Evolutionary conservation across 202 grass and related monocot species (phyloP).

Genomic region (Elaeis oleifera): DNA sequence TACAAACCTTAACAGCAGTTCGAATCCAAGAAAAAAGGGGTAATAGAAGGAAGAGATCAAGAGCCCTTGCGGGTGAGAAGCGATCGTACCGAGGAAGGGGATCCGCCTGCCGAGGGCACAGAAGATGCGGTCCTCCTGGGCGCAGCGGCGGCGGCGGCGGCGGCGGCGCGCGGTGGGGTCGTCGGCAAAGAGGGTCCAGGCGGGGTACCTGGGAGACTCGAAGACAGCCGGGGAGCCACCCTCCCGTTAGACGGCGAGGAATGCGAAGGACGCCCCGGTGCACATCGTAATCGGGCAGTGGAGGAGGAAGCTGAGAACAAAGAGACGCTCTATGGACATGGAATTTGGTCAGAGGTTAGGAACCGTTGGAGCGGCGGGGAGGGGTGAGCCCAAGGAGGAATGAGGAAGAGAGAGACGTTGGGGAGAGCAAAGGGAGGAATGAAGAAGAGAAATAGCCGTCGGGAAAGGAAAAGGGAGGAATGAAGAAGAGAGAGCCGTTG

Average conservation of each 20-base stretch:
- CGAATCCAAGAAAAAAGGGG: constrained; percentile 10
- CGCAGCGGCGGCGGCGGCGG: constrained; percentile 23
- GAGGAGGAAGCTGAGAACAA: constrained; percentile 1
- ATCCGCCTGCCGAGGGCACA: constrained; percentile 75
- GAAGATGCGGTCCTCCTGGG: constrained; percentile 73
- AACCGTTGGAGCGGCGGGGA: too few species aligned
- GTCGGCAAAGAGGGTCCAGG: constrained; percentile 50
- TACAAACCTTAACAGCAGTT: background rate
- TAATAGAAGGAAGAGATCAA: too few species aligned
- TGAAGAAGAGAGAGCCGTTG: too few species aligned
- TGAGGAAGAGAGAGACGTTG: too few species aligned
- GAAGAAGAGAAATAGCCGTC: too few species aligned
- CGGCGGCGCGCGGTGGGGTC: constrained; percentile 21
- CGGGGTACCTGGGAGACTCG: constrained; percentile 64
- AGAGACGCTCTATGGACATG: constrained; percentile 8
- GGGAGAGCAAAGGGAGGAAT: too few species aligned
- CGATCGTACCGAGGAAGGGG: constrained; percentile 50
- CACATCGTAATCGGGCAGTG: constrained; percentile 3
- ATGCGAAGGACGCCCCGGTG: constrained; percentile 50
- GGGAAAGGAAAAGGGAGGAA: too few species aligned
- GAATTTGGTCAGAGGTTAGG: background rate
- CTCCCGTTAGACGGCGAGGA: constrained; percentile 69
- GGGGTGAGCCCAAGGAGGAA: background rate
- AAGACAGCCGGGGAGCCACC: constrained; percentile 78
- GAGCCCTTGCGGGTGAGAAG: background rate